A percentile compares a stretch with the other conserved stretches of the same genome.
These are phyloP conservation scores for Alternaria gaisen DNA, from an alignment of 2,329 filamentous ascomycete genomes.

Conservation along the genomic window DNA sequence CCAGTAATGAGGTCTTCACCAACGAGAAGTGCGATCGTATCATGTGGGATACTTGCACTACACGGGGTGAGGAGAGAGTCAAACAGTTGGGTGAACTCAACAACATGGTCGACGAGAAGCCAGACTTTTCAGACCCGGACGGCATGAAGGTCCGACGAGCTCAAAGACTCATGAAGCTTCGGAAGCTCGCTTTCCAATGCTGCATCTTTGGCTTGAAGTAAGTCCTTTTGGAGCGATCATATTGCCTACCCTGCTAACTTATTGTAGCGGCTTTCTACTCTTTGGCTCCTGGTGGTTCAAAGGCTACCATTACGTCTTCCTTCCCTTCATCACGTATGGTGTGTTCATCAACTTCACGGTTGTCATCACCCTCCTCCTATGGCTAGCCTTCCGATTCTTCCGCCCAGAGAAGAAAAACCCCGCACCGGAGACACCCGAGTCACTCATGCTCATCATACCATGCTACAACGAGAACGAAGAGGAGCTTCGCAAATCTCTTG, in stretches of 20 bases:
- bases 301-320: conserved; percentile 53
- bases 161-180: conserved; percentile 8
- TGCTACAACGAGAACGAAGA: conserved; percentile 61
- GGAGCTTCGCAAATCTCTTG: conserved; percentile 57
- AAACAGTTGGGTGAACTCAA: conserved; percentile 9
- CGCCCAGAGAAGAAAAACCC: conserved; percentile 34
- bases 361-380: conserved; percentile 51
- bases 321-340: conserved; percentile 52
- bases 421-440: conserved; percentile 48
- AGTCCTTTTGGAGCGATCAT: neutral
- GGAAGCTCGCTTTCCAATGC: neutral
- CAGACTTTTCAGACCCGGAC: conserved; percentile 11
- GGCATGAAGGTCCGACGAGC: conserved; percentile 8
- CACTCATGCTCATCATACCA: conserved; percentile 58
- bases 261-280: conserved; percentile 16
- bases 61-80: neutral
- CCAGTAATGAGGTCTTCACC: neutral
- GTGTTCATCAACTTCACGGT: conserved; percentile 56
- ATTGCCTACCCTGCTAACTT: neutral
- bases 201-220: neutral
- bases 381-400: conserved; percentile 37
- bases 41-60: conserved; percentile 1
- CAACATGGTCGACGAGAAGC: conserved; percentile 15
- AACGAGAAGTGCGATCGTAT: neutral
- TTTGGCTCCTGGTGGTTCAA: conserved; percentile 24